Base-by-base conservation (phyloP, 2,329 filamentous ascomycete genomes). In the Stachybotrys chartarum region DNA sequence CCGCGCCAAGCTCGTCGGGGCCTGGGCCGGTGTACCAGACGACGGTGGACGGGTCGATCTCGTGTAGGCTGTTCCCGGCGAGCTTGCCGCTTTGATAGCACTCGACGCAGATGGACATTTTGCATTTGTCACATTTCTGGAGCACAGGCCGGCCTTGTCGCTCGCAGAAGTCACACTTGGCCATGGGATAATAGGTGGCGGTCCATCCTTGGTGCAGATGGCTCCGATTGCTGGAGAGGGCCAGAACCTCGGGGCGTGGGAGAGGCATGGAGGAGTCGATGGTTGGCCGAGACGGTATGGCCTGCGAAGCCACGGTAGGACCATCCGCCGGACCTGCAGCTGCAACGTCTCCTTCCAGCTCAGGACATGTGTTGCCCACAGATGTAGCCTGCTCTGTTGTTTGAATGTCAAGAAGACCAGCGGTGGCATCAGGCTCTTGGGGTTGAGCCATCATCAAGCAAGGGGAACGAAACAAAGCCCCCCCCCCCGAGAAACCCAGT, bases 111-210 rank as follows among this genome's bases (percentile, higher is more conserved):
- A 66, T 58, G 11, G 60, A 60, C 10, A 66, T 52, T 32, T 60
- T 60, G 58, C 64, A 66, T 17, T 56, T 47, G 12, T 54, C 24
- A 46, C 65, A 67, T 45, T 61, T 63, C 39, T 63, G 61, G 1
- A 67, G 57, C 1, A 61, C 59, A 30, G 61, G 62, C 16, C 63
- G 60, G 14, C 64, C 55, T 30, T 62, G 58, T 6, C 32, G 56
- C 39, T 60, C 55, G 51, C 65, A 67, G 49, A 63, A 53, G 50
- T 67, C 65, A 48, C 65, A 67, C 50, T 64, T 64, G 32, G 65
- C 62, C 35, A 63, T 67, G 46, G 62, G 16, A 55, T 8, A 63
- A 54, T 24, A 55, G 54, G 50, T 60, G 55, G 30, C 56, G 51
- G 24, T 59, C 54, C 65, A 64, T 66, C 51, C 61, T 7, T 17